Evolutionary conservation across 2,329 filamentous ascomycete species (phyloP), one percentile per base, ranked within the genome.

Genomic region (Aurifilum marmelostoma): DNA sequence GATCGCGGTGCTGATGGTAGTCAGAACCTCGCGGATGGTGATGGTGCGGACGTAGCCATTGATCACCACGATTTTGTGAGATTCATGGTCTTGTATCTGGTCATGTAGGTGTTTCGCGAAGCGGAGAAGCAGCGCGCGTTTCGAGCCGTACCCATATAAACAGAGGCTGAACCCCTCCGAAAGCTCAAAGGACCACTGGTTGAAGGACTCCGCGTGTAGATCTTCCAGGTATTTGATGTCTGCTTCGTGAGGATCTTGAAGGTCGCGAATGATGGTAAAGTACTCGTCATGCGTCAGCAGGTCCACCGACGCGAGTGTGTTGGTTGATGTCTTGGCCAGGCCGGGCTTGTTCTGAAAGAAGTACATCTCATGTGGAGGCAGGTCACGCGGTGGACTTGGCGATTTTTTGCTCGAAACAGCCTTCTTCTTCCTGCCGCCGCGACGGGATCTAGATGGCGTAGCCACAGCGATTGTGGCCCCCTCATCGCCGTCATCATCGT

Each of bases 281-380:
- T 96, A 99, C 77, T 97, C 93, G 68, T 98, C 94, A 75, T 97
- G 94, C 1, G 92, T 94, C 68, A 98, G 88, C 14, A 97, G 83
- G 4, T 88, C 84, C 43, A 97, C 83, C 5, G 91, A 89, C 0
- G 91, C 86, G 6, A 98, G 84, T 0, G 89, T 97, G 73, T 96
- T 96, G 76, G 92, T 91, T 1, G 94, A 97, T 0, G 95, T 97
- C 79, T 94, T 94, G 59, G 88, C 84, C 4, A 89, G 87, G 2
- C 93, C 94, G 0, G 92, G 89, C 62, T 93, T 90, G 77, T 97
- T 97, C 76, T 98, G 93, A 76, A 91, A 92, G 79, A 99, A 98
- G 82, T 97, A 99, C 73, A 92, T 88, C 78, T 98, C 96, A 76
- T 97, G 93, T 0, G 94, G 85, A 6, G 94, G 92, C 2, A 98